phyloP scores from a whole-genome alignment of 2,329 filamentous ascomycete species.

The Epichloe uncinata region DNA sequence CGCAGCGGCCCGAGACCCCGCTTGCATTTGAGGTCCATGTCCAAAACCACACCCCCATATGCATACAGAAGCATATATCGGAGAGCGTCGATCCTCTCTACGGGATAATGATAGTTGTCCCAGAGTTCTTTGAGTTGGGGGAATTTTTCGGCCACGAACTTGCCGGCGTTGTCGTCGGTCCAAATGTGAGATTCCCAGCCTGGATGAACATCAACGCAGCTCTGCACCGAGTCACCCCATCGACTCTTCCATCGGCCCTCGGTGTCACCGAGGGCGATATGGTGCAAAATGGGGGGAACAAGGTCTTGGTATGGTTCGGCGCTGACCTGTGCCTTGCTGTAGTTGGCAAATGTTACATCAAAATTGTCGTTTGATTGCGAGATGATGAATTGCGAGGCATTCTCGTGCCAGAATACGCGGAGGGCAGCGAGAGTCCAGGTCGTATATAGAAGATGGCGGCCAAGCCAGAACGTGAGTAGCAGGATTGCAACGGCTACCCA shows the following conservation, averaged over 20 bases:
- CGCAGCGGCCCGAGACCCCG: conserved; percentile 25
- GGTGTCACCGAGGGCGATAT: conserved; percentile 19
- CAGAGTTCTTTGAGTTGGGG: conserved; percentile 22
- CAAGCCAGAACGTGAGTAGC: conserved; percentile 6
- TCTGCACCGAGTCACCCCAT: conserved; percentile 19
- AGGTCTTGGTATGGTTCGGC: conserved; percentile 16
- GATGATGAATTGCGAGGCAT: conserved; percentile 15
- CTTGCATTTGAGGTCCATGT: conserved; percentile 21
- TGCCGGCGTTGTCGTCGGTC: conserved; percentile 10
- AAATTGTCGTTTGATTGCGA: conserved; percentile 16
- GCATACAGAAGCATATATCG: conserved; percentile 36
- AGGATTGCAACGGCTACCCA: conserved; percentile 5
- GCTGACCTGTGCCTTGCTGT: conserved; percentile 15
- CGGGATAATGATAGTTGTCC: conserved; percentile 48
- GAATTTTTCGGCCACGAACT: conserved; percentile 10
- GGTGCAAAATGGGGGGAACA: conserved; percentile 22
- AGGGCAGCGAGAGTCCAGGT: conserved; percentile 17
- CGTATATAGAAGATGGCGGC: conserved; percentile 12
- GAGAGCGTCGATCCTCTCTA: conserved; percentile 57
- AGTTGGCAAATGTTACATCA: conserved; percentile 21
- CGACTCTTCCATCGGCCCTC: conserved; percentile 8
- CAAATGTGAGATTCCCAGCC: conserved; percentile 18
- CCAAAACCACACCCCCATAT: conserved; percentile 19
- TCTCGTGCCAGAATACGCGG: conserved; percentile 14
- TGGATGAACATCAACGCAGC: conserved; percentile 20